phyloP scores from a whole-genome alignment of 176 grass and related monocot species.

The Aegilops speltoides region DNA sequence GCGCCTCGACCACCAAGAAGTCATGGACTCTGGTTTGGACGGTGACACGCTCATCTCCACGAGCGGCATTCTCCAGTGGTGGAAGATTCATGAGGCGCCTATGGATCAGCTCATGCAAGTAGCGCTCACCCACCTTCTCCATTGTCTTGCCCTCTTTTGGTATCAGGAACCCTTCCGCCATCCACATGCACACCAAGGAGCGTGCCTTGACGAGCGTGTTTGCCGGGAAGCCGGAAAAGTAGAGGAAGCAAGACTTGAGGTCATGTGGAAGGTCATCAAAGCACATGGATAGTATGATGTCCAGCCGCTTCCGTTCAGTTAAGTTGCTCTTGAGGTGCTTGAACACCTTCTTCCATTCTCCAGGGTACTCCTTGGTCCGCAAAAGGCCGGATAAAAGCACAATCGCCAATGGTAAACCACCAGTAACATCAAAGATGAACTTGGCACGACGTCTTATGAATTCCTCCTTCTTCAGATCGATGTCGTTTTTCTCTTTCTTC shows the following conservation, averaged over 20 bases:
- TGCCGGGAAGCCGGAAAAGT: slow-evolving; percentile 36
- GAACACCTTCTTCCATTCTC: not conserved
- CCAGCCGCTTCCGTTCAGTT: not conserved
- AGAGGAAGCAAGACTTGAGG: slow-evolving; percentile 47
- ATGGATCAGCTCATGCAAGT: slow-evolving; percentile 30
- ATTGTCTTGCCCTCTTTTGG: slow-evolving; percentile 13
- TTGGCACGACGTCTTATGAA: not conserved
- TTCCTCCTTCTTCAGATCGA: too few species aligned
- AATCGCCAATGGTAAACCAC: not conserved
- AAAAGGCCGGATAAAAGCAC: not conserved
- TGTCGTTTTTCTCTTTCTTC: too few species aligned
- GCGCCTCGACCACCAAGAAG: slow-evolving; percentile 37
- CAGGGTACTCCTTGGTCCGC: not conserved
- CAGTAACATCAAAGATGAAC: not conserved
- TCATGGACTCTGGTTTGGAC: slow-evolving; percentile 40
- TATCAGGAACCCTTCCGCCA: slow-evolving; percentile 39
- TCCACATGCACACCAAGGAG: slow-evolving; percentile 36
- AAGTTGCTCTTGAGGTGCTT: not conserved
- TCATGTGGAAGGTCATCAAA: slow-evolving; percentile 54
- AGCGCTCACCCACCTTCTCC: slow-evolving; percentile 36
- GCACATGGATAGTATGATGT: not conserved
- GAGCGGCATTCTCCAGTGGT: not conserved
- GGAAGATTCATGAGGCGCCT: slow-evolving; percentile 20
- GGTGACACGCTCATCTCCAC: not conserved
- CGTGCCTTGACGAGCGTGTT: not conserved